A percentile compares a stretch with the other conserved stretches of the same genome.
phyloP scores from a whole-genome alignment of 1,284 basidiomycete genomes.

The Ceraceosorus bombacis region DNA sequence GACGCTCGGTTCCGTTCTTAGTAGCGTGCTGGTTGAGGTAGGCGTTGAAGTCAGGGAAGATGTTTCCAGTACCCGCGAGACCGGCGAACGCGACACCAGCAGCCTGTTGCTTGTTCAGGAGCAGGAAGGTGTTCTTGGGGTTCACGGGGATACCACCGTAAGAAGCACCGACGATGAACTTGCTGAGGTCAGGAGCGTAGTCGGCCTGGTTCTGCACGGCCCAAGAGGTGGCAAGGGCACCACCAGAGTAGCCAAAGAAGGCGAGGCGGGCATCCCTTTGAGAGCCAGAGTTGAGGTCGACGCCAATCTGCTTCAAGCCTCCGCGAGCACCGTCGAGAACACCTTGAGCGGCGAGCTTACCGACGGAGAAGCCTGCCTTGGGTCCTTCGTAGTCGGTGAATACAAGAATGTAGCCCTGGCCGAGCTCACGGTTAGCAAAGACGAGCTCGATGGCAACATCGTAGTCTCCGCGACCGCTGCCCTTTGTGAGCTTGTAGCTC shows the following conservation, averaged over 20 bases:
- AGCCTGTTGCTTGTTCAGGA: conserved; percentile 23
- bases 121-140: conserved; percentile 7
- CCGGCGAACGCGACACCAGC: conserved; percentile 36
- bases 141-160: conserved; percentile 9
- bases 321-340: conserved; percentile 37
- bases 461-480: background rate
- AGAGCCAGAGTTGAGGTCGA: conserved; percentile 20
- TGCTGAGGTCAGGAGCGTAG: conserved; percentile 30
- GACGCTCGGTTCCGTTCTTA: background rate
- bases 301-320: conserved; percentile 20
- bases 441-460: conserved; percentile 17
- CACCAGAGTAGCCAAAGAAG: conserved; percentile 42
- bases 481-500: background rate
- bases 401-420: conserved; percentile 32
- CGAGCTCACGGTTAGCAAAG: conserved; percentile 29
- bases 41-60: conserved; percentile 21
- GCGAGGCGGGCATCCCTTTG: background rate
- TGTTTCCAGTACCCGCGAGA: conserved; percentile 20
- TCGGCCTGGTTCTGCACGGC: conserved; percentile 27
- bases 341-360: conserved; percentile 27
- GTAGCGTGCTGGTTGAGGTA: conserved; percentile 1
- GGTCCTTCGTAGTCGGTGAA: conserved; percentile 42
- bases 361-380: conserved; percentile 35
- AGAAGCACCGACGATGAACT: conserved; percentile 26
- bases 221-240: conserved; percentile 41